Percentiles rank a stretch among this genome's conserved stretches.
Conservation (phyloP, 2,329 filamentous ascomycete species). For the Fusarium sp. region DNA sequence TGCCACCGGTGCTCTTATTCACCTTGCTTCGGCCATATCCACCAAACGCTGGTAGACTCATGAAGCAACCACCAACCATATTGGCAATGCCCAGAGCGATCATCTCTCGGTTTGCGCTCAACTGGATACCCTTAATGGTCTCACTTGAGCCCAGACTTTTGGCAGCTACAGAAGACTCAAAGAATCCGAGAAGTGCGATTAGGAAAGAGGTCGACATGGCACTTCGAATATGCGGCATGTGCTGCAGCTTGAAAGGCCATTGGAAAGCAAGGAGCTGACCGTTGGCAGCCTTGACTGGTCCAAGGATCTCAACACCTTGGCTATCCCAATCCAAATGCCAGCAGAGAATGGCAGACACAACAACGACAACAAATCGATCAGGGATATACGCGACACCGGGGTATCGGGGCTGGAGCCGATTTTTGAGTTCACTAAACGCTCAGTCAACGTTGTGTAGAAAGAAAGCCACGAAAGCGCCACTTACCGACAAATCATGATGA, state of each 20-base stretch:
- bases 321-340: slow-evolving; percentile 82
- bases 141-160: slow-evolving; percentile 82
- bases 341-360: slow-evolving; percentile 82
- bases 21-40: slow-evolving; percentile 97
- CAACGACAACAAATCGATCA: slow-evolving; percentile 90
- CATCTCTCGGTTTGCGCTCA: slow-evolving; percentile 93
- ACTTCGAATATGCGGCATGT: slow-evolving; percentile 85
- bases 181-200: slow-evolving; percentile 96
- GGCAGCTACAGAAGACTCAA: slow-evolving; percentile 95
- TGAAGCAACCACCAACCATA: slow-evolving; percentile 89
- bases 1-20: slow-evolving; percentile 90
- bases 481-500: slow-evolving; percentile 92
- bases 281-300: slow-evolving; percentile 78
- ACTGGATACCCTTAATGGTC: slow-evolving; percentile 79
- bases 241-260: slow-evolving; percentile 82
- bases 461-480: slow-evolving; percentile 39
- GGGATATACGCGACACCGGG: slow-evolving; percentile 88
- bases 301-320: slow-evolving; percentile 84
- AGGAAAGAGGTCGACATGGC: slow-evolving; percentile 92
- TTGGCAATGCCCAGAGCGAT: slow-evolving; percentile 93
- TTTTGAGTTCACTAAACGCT: slow-evolving; percentile 77
- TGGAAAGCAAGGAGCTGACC: slow-evolving; percentile 82
- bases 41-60: slow-evolving; percentile 92
- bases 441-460: slow-evolving; percentile 5
- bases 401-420: slow-evolving; percentile 79